Conservation (phyloP, 495 filamentous ascomycete genomes). For the Aspergillus nanangensis region DNA sequence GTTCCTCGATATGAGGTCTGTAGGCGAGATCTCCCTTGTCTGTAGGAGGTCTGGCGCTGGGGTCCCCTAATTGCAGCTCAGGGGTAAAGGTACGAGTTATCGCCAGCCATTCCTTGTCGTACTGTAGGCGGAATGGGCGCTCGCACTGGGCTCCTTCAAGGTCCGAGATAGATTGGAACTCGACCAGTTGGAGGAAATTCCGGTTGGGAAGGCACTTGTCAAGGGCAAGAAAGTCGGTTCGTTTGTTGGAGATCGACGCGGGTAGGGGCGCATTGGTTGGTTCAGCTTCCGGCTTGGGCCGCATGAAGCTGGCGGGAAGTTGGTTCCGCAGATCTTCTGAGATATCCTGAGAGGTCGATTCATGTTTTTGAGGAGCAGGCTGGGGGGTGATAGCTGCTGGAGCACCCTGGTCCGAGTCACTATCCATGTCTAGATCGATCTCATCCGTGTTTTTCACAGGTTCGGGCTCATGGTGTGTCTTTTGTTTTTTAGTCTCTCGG, state of each 20-base stretch:
- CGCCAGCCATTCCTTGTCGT: conserved; percentile 93
- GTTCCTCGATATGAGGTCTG: conserved; percentile 53
- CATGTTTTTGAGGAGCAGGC: background rate
- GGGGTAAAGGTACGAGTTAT: conserved; percentile 77
- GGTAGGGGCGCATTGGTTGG: conserved; percentile 41
- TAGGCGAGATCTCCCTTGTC: conserved; percentile 65
- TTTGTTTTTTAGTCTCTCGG: conserved; percentile 21
- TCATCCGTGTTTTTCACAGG: conserved; percentile 43
- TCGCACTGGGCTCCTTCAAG: conserved; percentile 10
- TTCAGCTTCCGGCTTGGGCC: conserved; percentile 25
- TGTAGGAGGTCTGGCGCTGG: conserved; percentile 34
- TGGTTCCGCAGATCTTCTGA: conserved; percentile 58
- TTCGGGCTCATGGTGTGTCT: conserved; percentile 9
- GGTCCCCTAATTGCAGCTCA: conserved; percentile 56
- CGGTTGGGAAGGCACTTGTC: conserved; percentile 72
- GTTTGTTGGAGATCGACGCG: conserved; percentile 60
- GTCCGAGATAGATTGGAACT: conserved; percentile 45
- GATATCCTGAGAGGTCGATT: no score
- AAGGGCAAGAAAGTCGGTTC: conserved; percentile 81
- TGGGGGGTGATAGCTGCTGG: background rate
- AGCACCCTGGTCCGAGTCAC: conserved; percentile 29
- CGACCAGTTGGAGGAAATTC: conserved; percentile 76
- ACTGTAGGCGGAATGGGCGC: conserved; percentile 52
- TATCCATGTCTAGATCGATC: conserved; percentile 52
- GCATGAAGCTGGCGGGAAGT: conserved; percentile 61